Base-by-base conservation (phyloP, 1,139 yeast genomes). In the Magnusiomyces sp. region DNA sequence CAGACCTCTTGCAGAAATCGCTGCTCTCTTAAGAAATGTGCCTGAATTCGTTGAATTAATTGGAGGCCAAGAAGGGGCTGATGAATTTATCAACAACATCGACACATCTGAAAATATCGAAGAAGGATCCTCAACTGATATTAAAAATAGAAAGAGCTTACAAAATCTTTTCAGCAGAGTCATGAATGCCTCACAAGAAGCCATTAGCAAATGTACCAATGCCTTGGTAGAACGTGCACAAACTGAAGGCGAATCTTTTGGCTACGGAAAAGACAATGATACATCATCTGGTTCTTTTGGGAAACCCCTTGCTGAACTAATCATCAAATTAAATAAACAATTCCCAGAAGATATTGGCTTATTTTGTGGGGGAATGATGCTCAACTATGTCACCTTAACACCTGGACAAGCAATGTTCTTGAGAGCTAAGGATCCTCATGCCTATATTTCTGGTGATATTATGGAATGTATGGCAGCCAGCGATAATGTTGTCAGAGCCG, bases 401-500 rank as follows among this genome's bases (percentile, higher is more conserved):
- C 77, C 90, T n/a, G 99, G 99, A 55, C 95, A 92, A 71, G 97
- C 97, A 55, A 88, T 94, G 83, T 92, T 90, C 65, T 75, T 92
- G 66, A 88, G 87, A 66, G 98, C 98, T 47, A 88, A 89, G 71
- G 97, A 89, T 67, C 97, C 97, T 27, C 98, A 92, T 67, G 98
- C 98, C 36, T 92, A 94, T 71, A 92, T 92, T 57, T 77, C 83
- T 50, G 98, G 98, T 58, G 97, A 92, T 67, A 92, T 92, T 59
- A 90, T 92, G 62, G 99, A 92, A 71, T 94, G 98, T 73, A 92
- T 92, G 99, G 98, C 98, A 47, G 97, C 97, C 11, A 83, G 95
- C 40, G 99, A 92, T 67, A 92, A 92, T 63, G 99, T 92, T 53
- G 97, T 92, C 45, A 81, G 98, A 69, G 95, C 97, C 6, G 99